A percentile compares a stretch with the other conserved stretches of the same genome.
phyloP scores from a whole-genome alignment of 805 yeast genomes.

The Ogataea zsoltii region DNA sequence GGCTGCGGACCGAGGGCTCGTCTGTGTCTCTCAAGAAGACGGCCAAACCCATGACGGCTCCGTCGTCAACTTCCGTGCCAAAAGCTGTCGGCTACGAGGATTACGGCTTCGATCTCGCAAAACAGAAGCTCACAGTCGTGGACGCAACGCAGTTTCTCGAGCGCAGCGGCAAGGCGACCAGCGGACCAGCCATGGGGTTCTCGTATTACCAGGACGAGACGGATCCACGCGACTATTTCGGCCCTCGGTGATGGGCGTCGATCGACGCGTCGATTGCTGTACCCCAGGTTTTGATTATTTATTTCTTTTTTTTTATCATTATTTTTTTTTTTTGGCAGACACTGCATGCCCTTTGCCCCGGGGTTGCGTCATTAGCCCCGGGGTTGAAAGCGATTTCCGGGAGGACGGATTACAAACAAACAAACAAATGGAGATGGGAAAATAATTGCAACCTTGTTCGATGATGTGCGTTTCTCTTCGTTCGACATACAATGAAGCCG shows the following conservation, averaged over 20 bases:
- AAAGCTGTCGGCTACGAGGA: too few species aligned
- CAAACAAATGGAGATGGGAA: not conserved
- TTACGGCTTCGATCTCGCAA: not conserved
- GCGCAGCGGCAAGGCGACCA: not conserved
- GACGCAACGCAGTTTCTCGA: not conserved
- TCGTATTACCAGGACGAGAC: slow-evolving; percentile 9
- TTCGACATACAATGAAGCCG: too few species aligned
- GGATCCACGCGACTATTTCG: not conserved
- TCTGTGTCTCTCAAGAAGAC: not conserved
- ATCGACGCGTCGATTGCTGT: not conserved
- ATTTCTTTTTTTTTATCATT: too few species aligned
- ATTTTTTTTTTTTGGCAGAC: too few species aligned
- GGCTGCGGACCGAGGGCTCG: not conserved
- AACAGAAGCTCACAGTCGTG: not conserved
- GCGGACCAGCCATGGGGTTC: slow-evolving; percentile 9
- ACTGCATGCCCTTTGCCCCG: not conserved
- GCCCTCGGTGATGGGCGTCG: not conserved
- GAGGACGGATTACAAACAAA: too few species aligned
- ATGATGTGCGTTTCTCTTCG: too few species aligned
- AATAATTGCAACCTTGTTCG: too few species aligned
- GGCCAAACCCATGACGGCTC: slow-evolving; percentile 3
- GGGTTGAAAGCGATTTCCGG: not conserved
- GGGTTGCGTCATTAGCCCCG: not conserved
- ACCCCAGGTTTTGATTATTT: too few species aligned
- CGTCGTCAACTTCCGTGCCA: not conserved